Evolutionary conservation across 805 yeast species (phyloP), one percentile per base, ranked within the genome.

Genomic region (Teunomyces gatunensis): DNA sequence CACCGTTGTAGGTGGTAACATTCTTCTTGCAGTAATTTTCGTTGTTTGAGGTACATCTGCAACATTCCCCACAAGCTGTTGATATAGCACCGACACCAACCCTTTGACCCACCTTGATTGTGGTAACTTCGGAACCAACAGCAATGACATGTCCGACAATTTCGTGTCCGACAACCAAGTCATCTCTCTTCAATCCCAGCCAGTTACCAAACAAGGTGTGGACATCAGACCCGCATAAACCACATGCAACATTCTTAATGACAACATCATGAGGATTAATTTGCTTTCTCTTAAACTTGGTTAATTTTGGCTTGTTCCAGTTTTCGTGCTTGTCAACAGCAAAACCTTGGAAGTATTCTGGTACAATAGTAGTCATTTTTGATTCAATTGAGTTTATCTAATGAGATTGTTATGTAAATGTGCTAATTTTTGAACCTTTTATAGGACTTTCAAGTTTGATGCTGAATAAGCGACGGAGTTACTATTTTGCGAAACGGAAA

Each of bases 61-160:
- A 18, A 46, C 66, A 62, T 3, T 51, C 54, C 47, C 74, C 64
- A 69, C 95, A 87, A 33, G 86, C 71, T 48, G 68, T 70, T 21
- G 76, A 71, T 59, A 80, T 83, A 21, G 94, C 92, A 56, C 96
- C 96, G 43, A 86, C 77, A 46, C 92, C 96, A 23, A 86, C 94
- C 54, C 89, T 74, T 54, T 88, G 84, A 47, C 95, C 96, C 15
- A 84, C 62, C 60, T 74, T 79, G 69, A 67, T 74, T 45, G 51
- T 71, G 7, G 65, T 63, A 54, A 86, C 81, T 30, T 77, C 68
- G n/a, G 72, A 55, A 46, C 94, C 96, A 35, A 85, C 71, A 32
- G 69, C 74, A 15, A 79, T 44, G 12, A 61, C 65, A 13, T 68
- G 59, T 36, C 78, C 78, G 25, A 73, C 57, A 54, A 73, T 69